Evolutionary conservation across 2,329 filamentous ascomycete genomes (phyloP).

Genomic region (Biscogniauxia mediterranea): DNA sequence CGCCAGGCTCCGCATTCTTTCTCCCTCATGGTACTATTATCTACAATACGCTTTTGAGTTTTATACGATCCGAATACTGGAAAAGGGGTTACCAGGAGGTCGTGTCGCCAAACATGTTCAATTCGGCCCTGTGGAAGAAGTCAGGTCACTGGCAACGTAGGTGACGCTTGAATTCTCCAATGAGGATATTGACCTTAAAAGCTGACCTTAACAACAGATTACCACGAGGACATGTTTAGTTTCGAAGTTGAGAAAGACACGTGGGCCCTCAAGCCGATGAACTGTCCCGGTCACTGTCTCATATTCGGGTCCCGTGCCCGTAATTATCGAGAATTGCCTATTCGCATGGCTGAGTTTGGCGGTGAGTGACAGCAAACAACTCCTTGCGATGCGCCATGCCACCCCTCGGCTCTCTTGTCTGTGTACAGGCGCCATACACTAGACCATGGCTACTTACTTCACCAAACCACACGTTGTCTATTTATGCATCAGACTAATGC

Average conservation of each 20-base stretch:
- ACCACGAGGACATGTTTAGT: conserved; percentile 95
- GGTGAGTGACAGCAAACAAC: conserved; percentile 3
- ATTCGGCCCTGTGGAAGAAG: conserved; percentile 87
- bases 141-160: conserved; percentile 80
- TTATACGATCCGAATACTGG: conserved; percentile 85
- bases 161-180: background rate
- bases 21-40: conserved; percentile 90
- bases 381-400: too few relatives aligned
- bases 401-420: too few relatives aligned
- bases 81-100: conserved; percentile 94
- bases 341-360: conserved; percentile 85
- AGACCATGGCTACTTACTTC: background rate
- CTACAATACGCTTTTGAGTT: conserved; percentile 82
- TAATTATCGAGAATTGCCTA: conserved; percentile 77
- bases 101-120: conserved; percentile 95
- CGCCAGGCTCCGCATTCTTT: conserved; percentile 92
- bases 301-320: conserved; percentile 72
- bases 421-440: background rate
- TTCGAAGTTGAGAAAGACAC: conserved; percentile 57
- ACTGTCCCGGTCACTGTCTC: conserved; percentile 85
- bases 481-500: background rate
- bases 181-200: background rate
- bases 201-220: conserved; percentile 43
- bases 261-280: conserved; percentile 89
- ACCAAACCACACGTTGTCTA: background rate